Percentiles rank a stretch among this genome's conserved stretches.
Conservation (phyloP, 208 protist genomes). For the Leishmania major region DNA sequence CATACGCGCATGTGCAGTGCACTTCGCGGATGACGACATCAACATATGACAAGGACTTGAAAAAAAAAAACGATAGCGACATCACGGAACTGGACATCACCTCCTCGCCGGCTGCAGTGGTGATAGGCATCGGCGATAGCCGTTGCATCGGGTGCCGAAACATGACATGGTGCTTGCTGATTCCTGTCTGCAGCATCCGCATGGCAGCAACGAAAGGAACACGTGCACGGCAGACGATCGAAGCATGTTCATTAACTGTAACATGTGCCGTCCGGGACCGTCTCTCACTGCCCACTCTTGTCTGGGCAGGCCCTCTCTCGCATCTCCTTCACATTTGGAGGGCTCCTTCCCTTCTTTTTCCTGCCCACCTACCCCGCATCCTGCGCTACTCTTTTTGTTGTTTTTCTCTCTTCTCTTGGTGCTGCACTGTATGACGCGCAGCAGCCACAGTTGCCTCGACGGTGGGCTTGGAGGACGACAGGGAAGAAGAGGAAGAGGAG, state of each 20-base stretch:
- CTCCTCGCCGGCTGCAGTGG: background rate
- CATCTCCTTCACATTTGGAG: too few relatives aligned
- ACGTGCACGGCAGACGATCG: background rate
- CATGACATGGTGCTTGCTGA: background rate
- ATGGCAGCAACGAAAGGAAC: background rate
- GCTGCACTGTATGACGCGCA: background rate
- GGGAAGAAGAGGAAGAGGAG: background rate
- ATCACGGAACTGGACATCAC: background rate
- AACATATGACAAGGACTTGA: too few relatives aligned
- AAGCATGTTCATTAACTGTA: too few relatives aligned
- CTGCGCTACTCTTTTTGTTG: background rate
- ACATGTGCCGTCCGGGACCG: too few relatives aligned
- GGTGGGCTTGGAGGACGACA: background rate
- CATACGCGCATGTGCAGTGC: background rate
- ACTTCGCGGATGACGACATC: background rate
- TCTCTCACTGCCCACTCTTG: too few relatives aligned
- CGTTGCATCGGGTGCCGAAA: background rate
- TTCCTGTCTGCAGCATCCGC: background rate
- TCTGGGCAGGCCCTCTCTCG: too few relatives aligned
- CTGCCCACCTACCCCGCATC: background rate
- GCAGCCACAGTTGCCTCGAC: background rate
- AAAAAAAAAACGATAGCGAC: background rate
- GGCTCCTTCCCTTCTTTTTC: too few relatives aligned
- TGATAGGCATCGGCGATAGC: background rate
- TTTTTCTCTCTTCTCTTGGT: conserved; percentile 6